A percentile compares a stretch with the other conserved stretches of the same genome.
Conservation (phyloP, 2,329 filamentous ascomycete species). For the Colletotrichum liaoningense region DNA sequence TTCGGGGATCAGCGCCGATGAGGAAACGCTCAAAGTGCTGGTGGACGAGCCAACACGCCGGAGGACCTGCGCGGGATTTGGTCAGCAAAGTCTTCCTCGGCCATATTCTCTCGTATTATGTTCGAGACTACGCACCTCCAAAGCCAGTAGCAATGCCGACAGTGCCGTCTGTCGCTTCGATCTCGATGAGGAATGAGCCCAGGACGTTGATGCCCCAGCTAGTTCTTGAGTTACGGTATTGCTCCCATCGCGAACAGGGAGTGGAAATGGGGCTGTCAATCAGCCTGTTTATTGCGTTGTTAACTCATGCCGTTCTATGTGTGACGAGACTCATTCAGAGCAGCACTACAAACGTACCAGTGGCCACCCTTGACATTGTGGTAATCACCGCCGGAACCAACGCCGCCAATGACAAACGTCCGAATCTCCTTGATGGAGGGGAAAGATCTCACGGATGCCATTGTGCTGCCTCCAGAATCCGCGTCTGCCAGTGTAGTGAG, state of each 20-base stretch:
- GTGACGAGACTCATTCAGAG: neutral
- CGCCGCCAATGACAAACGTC: conserved; percentile 77
- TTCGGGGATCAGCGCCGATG: conserved; percentile 86
- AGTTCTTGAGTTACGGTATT: conserved; percentile 88
- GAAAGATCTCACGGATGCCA: conserved; percentile 68
- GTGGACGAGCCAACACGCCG: conserved; percentile 92
- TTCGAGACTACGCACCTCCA: conserved; percentile 65
- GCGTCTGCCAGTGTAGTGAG: neutral
- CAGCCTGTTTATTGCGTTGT: conserved; percentile 72
- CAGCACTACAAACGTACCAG: conserved; percentile 59
- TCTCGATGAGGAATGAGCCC: conserved; percentile 90
- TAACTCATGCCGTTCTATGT: neutral
- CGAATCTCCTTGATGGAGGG: conserved; percentile 81
- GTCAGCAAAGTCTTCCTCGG: neutral
- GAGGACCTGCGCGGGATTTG: conserved; percentile 67
- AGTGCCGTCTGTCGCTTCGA: conserved; percentile 90
- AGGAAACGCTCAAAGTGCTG: conserved; percentile 95
- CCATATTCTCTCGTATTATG: too few species aligned
- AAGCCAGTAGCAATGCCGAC: conserved; percentile 95
- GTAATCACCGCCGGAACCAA: conserved; percentile 78
- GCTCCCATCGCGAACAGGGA: conserved; percentile 89
- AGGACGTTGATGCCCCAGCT: conserved; percentile 97
- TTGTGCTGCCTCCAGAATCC: conserved; percentile 39
- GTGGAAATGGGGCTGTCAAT: conserved; percentile 94
- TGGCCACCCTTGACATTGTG: conserved; percentile 87